These are phyloP conservation scores for Dactylellina leptospora DNA, from an alignment of 2,329 filamentous ascomycete genomes.

Conservation along the genomic window DNA sequence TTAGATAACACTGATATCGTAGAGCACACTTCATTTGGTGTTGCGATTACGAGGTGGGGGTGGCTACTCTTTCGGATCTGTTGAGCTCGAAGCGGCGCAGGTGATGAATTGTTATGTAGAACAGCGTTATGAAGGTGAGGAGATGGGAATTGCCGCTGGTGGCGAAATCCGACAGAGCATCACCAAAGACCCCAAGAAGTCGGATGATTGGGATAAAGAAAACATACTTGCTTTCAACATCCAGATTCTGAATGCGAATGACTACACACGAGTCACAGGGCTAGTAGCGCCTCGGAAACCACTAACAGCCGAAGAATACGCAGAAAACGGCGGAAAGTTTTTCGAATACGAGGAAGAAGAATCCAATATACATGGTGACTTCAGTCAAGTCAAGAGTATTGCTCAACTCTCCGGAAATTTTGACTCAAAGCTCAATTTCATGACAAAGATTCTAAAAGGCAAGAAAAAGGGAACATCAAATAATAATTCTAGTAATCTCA, in stretches of 20 bases:
- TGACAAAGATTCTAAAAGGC: neutral
- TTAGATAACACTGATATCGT: no score
- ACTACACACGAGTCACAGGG: constrained; percentile 7
- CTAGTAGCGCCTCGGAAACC: neutral
- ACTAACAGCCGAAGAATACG: neutral
- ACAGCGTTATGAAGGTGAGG: neutral
- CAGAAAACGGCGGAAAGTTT: neutral
- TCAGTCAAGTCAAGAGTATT: constrained; percentile 7
- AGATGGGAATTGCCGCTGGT: constrained; percentile 4
- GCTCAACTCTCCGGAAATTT: neutral
- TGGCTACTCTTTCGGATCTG: no score
- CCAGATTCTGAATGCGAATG: constrained; percentile 8
- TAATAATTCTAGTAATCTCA: no score
- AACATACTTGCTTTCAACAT: constrained; percentile 18
- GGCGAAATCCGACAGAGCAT: constrained; percentile 4
- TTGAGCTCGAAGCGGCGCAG: no score
- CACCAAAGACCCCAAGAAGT: neutral
- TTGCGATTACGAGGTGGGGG: neutral
- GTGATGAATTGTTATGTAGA: no score
- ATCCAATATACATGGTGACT: constrained; percentile 3
- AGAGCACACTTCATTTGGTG: neutral
- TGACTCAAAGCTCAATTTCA: neutral
- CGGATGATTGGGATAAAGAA: constrained; percentile 9
- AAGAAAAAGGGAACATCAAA: no score
- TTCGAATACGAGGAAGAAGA: constrained; percentile 1